Base-by-base conservation (phyloP, 768 basidiomycete genomes). In the Boletus rufocinnamomeus region DNA sequence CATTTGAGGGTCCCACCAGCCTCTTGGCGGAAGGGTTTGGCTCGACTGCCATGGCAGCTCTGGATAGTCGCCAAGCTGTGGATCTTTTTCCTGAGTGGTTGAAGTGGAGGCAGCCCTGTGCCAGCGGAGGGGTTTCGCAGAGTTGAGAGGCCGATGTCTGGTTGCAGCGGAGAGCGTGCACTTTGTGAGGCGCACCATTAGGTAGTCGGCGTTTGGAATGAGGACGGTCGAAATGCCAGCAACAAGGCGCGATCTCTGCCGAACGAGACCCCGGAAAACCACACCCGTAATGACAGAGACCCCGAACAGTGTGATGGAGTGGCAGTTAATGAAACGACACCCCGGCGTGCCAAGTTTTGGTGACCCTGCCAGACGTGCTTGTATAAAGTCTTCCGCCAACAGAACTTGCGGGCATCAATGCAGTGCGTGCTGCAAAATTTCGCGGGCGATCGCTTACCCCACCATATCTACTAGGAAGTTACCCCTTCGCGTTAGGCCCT, bases 1-100 rank as follows among this genome's bases (percentile, higher is more conserved):
- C 78, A 88, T 82, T 66, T 89, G 84, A 37, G 72, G 69, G 69
- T 94, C 92, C 69, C 87, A 81, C 91, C 91, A 94, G 45, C 88
- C 88, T 50, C 73, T 76, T 0, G 91, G 77, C 23, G 83, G 76
- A 13, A 86, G 80, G 10, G 79, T 76, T 66, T 92, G 89, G 65
- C 82, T 79, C 11, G 87, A 89, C 44, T 84, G 76, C 70, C 77
- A 78, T 38, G 89, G 89, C 7, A 91, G 79, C 58, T 85, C 78
- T 10, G 91, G 91, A 64, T 94, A 92, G 64, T 83, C 88, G 54
- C 79, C 79, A 21, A 90, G 74, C 61, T 91, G 87, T 2, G 89
- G 87, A 69, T 91, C 87, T 41, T 72, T 72, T 61, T 84, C 76
- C 60, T 50, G 67, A 7, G 58, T 35, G 30, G 67, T 54, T 0